Base-by-base conservation (phyloP, 2,329 filamentous ascomycete species). In the Incumbomyces lentus region DNA sequence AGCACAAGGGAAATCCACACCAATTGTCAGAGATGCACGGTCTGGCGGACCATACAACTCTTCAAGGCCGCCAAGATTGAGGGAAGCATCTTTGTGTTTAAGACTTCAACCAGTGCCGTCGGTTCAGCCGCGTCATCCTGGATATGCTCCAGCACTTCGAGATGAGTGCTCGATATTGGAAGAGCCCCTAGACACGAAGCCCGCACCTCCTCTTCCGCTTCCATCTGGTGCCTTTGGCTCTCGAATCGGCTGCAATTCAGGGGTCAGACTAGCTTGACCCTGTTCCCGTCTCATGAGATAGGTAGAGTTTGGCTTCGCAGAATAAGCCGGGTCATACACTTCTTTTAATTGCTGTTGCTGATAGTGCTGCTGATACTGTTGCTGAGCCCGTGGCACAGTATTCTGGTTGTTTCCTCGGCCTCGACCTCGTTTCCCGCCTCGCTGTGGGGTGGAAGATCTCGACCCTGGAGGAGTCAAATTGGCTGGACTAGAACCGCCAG, bases 181-280 rank as follows among this genome's bases (percentile, higher is more conserved):
- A 26, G 38, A 29, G 17, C 40, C 33, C 16, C 33, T 37, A 13
- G 14, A 33, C 18, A 45, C 75, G 59, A 92, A 89, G 31, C 83
- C 84, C 64, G 88, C 88, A 0, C 86, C 86, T 47, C 82, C 84
- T 58, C 83, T 75, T 48, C 84, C 84, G 60, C 73, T 85, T 39
- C 76, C 75, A 60, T 93, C 85, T 8, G 89, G 89, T 8, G 87
- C 87, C 58, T 78, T 76, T 1, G 89, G 88, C 59, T 78, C 72
- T 52, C 89, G 78, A 49, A 88, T 75, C 13, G 85, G 76, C 52
- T 82, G 79, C 47, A 52, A 41, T 40, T 53, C 44, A 54, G 36
- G 44, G 18, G 43, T 48, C 16, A 12, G 16, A 17, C 37, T 46
- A 19, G 44, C 32, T 13, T 37, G 16, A 6, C 49, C 58, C 44